Evolutionary conservation across 768 basidiomycete species (phyloP).

Genomic region (Agrocybe chaxingu): DNA sequence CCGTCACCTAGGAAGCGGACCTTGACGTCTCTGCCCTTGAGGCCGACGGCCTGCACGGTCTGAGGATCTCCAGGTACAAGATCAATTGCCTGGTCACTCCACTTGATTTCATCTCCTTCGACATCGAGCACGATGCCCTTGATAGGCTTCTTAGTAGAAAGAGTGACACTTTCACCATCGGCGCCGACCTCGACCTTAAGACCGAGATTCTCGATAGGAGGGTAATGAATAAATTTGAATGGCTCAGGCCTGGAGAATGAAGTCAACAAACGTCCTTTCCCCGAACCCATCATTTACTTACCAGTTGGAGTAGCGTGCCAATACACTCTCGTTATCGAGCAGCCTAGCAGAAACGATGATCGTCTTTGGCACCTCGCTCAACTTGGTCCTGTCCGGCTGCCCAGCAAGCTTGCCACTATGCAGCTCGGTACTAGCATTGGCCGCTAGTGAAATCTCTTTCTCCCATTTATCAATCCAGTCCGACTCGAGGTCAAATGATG

Average conservation of each 20-base stretch:
- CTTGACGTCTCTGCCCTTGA: conserved; percentile 63
- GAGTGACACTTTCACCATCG: conserved; percentile 57
- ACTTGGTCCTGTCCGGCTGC: conserved; percentile 63
- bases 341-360: conserved; percentile 74
- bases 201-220: conserved; percentile 53
- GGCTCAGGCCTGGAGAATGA: conserved; percentile 76
- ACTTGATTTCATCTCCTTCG: conserved; percentile 67
- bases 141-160: conserved; percentile 65
- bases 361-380: conserved; percentile 59
- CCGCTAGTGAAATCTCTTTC: conserved; percentile 51
- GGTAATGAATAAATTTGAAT: conserved; percentile 89
- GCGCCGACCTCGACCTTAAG: conserved; percentile 47
- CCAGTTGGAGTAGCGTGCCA: conserved; percentile 79
- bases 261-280: too few relatives aligned
- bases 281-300: conserved; percentile 26
- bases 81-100: conserved; percentile 91
- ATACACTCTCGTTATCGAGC: conserved; percentile 52
- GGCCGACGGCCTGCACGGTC: conserved; percentile 58
- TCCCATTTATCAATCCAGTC: conserved; percentile 54
- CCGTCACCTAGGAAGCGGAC: conserved; percentile 76
- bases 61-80: conserved; percentile 85
- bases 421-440: conserved; percentile 85
- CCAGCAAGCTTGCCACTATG: conserved; percentile 70
- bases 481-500: conserved; percentile 61
- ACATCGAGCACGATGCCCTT: conserved; percentile 86